Percentiles rank a stretch among this genome's conserved stretches.
Conservation (phyloP, 2,329 filamentous ascomycete genomes). For the Pleoardoris graminearum region DNA sequence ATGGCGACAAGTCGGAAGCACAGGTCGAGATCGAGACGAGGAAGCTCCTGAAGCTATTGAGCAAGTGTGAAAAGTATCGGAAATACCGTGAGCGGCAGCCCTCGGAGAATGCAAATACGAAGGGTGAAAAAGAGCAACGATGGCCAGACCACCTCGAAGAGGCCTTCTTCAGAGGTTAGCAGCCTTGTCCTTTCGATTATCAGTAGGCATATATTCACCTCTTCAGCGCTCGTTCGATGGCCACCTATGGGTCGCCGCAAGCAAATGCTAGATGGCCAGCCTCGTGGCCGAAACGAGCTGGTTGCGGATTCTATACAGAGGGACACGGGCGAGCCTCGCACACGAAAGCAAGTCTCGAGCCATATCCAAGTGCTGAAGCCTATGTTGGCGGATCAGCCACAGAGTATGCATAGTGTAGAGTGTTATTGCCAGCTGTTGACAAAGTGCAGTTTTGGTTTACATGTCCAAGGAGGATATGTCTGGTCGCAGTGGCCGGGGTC, state of each 20-base stretch:
- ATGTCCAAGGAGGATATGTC: conserved; percentile 45
- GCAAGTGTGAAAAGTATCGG: conserved; percentile 47
- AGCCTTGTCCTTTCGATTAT: neutral
- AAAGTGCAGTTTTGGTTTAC: conserved; percentile 45
- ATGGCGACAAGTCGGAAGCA: conserved; percentile 31
- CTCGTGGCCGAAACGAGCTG: conserved; percentile 63
- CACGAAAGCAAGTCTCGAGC: conserved; percentile 65
- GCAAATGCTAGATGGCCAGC: conserved; percentile 53
- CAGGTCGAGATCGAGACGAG: conserved; percentile 35
- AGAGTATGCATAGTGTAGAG: conserved; percentile 49
- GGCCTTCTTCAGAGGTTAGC: conserved; percentile 54
- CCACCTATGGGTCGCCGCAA: conserved; percentile 64
- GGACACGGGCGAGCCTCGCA: conserved; percentile 57
- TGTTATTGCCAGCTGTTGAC: conserved; percentile 16
- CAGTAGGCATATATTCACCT: conserved; percentile 2
- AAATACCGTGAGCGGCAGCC: conserved; percentile 52
- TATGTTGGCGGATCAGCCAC: conserved; percentile 56
- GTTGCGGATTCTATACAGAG: conserved; percentile 62
- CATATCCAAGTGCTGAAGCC: conserved; percentile 66
- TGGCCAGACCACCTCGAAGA: conserved; percentile 55
- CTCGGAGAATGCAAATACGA: conserved; percentile 15
- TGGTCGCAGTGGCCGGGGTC: conserved; percentile 12
- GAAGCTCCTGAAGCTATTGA: conserved; percentile 34
- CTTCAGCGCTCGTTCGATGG: conserved; percentile 50
- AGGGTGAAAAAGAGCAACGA: conserved; percentile 38